phyloP scores from a whole-genome alignment of 306 rosid genomes.

The Cicer chorassanicum region DNA sequence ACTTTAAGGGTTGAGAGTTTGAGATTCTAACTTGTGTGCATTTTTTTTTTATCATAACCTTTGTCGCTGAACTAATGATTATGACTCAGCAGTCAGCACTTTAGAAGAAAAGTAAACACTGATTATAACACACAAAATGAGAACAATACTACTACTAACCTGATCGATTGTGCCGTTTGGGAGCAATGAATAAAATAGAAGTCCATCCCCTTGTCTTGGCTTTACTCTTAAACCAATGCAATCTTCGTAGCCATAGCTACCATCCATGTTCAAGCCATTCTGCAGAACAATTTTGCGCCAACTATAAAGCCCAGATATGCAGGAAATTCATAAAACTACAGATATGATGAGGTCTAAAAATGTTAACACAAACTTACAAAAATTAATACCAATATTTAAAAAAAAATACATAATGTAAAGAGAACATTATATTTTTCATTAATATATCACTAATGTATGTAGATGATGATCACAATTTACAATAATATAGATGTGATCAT shows the following conservation, averaged over 20 bases:
- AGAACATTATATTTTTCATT: neutral
- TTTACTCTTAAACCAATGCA: constrained; percentile 77
- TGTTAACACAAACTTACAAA: neutral
- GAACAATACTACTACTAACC: constrained; percentile 67
- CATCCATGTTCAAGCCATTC: constrained; percentile 74
- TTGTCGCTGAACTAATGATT: neutral
- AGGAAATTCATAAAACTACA: neutral
- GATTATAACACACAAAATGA: neutral
- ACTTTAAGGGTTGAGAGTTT: constrained; percentile 3
- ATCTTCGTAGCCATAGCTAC: constrained; percentile 52
- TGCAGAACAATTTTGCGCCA: constrained; percentile 45
- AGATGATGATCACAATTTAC: neutral
- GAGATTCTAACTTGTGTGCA: neutral
- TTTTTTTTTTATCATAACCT: neutral
- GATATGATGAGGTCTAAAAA: neutral
- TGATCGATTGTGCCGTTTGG: constrained; percentile 76
- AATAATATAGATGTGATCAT: neutral
- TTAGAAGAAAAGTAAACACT: neutral
- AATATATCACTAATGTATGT: neutral
- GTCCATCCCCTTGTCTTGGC: constrained; percentile 88
- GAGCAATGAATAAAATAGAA: constrained; percentile 79
- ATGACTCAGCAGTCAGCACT: neutral
- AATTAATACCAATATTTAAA: no score
- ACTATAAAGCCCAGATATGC: neutral
- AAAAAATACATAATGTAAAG: constrained; percentile 1